Evolutionary conservation across 2,329 filamentous ascomycete species (phyloP), one percentile per base, ranked within the genome.

Genomic region (Fonsecaea erecta): DNA sequence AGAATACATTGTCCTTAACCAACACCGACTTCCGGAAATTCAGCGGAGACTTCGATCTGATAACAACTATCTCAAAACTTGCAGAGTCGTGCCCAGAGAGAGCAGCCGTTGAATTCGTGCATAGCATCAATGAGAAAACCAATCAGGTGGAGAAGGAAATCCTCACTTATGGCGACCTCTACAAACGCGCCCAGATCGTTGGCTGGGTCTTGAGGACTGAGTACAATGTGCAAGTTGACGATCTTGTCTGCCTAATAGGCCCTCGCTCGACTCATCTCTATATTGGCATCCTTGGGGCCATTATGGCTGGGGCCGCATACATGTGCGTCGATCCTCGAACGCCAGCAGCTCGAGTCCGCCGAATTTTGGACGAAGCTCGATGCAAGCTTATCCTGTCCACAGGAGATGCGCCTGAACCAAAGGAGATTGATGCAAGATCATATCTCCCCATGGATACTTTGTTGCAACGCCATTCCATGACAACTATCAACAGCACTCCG

Each of bases 271-370:
- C 87, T 0, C 76, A 87, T 28, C 78, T 96, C 0, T 96, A 96
- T 73, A 81, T 88, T 30, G 83, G 87, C 0, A 91, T 96, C 28
- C 80, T 97, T 32, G 92, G 87, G 1, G 84, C 89, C 24, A 76
- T 92, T 34, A 96, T 96, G 72, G 80, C 86, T 4, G 91, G 92
- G 8, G 88, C 88, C 71, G 91, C 88, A 7, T 95, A 96, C 73
- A 78, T 96, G n/a, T 92, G 92, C 0, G 81, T 96, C 3, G 82
- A 91, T 0, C 90, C 91, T 0, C 86, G 84, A n/a, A 90, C 88
- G 0, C 91, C 92, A 0, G 24, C 73, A 0, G 82, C 86, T 9
- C 83, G 91, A 57, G 79, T 90, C 0, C 74, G 80, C 2, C 79
- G 83, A 2, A 91, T 95, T 24, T 69, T 96, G 16, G 68, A 76